Evolutionary conservation across 2,329 filamentous ascomycete genomes (phyloP).

Genomic region (Sporothrix brasiliensis): DNA sequence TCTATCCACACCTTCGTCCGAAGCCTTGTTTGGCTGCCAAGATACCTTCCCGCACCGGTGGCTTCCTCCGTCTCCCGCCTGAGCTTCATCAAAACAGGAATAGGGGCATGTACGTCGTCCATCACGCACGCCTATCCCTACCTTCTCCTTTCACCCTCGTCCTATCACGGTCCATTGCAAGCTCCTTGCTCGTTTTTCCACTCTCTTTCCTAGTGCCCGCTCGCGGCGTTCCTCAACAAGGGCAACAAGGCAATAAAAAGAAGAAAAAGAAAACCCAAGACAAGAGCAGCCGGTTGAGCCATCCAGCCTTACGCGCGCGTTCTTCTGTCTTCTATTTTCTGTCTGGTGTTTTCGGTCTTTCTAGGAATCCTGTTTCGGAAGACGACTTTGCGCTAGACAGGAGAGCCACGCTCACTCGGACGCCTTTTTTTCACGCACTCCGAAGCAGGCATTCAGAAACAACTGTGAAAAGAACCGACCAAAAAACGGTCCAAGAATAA

Average conservation of each 20-base stretch:
- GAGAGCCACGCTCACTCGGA: neutral
- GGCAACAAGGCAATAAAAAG: neutral
- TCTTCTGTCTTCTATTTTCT: neutral
- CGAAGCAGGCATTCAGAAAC: neutral
- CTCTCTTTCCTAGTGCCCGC: slow-evolving; percentile 8
- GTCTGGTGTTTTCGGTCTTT: neutral
- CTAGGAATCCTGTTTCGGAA: slow-evolving; percentile 7
- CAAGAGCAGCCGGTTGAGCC: slow-evolving; percentile 16
- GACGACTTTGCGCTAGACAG: slow-evolving; percentile 6
- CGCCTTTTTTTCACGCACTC: neutral
- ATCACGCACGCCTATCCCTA: slow-evolving; percentile 35
- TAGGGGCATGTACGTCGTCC: slow-evolving; percentile 27
- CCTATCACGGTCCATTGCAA: slow-evolving; percentile 20
- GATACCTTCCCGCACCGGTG: neutral
- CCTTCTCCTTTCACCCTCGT: neutral
- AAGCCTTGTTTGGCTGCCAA: slow-evolving; percentile 22
- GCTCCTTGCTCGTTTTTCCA: neutral
- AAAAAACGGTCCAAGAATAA: neutral
- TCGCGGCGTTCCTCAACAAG: slow-evolving; percentile 8
- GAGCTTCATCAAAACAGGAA: slow-evolving; percentile 28
- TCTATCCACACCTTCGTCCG: slow-evolving; percentile 19
- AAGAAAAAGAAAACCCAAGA: neutral
- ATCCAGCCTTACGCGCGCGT: slow-evolving; percentile 25
- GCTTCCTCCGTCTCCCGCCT: slow-evolving; percentile 14
- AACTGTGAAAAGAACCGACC: too few relatives aligned